Evolutionary conservation across 169 alveolate species (phyloP).

Genomic region (Plasmodium vivax): DNA sequence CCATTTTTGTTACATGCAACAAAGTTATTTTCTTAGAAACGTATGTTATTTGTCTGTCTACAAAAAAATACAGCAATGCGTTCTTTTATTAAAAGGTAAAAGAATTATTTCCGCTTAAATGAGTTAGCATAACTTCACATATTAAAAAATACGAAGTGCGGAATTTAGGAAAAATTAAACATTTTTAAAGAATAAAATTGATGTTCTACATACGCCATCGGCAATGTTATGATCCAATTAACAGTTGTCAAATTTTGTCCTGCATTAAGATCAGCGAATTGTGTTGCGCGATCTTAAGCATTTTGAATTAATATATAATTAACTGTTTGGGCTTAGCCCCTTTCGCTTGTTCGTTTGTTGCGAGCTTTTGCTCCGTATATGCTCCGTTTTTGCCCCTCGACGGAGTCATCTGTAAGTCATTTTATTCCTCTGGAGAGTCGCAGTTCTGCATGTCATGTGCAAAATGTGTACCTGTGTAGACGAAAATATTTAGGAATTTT

Average conservation of each 20-base stretch:
- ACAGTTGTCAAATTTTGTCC: neutral
- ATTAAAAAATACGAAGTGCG: slow-evolving; percentile 9
- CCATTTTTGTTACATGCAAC: neutral
- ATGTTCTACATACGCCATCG: neutral
- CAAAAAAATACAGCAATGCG: neutral
- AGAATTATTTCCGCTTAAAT: neutral
- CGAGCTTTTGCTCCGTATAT: neutral
- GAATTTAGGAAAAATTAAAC: neutral
- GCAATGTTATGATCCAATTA: neutral
- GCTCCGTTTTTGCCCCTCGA: neutral
- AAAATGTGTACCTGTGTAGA: neutral
- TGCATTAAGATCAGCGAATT: neutral
- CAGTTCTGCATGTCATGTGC: neutral
- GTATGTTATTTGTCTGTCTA: slow-evolving; percentile 14
- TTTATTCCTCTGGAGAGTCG: neutral
- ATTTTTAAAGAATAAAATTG: neutral
- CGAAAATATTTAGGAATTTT: neutral
- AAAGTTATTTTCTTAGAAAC: neutral
- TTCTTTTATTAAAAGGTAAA: slow-evolving; percentile 3
- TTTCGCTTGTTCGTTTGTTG: neutral
- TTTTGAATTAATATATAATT: slow-evolving; percentile 17
- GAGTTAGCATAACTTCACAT: neutral
- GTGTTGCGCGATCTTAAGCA: slow-evolving; percentile 1
- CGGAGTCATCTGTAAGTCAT: neutral
- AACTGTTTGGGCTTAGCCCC: neutral